Evolutionary conservation across 129 eudicot genomes (phyloP).

Genomic region (Flaveria ramosissima): DNA sequence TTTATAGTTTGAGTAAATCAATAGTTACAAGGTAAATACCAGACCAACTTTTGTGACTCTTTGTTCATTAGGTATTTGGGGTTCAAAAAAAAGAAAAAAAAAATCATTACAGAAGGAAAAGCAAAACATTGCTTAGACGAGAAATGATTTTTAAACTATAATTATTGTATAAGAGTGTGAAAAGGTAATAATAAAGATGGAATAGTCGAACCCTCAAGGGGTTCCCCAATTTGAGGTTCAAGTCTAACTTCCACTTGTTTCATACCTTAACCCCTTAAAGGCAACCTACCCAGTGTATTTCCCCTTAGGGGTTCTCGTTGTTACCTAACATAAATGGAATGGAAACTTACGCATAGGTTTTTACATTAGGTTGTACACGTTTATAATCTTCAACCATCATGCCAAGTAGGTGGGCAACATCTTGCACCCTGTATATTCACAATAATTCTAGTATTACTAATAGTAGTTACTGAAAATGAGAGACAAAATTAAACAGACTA

Average conservation of each 20-base stretch:
- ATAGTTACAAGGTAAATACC: constrained; percentile 1
- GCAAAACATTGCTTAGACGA: constrained; percentile 9
- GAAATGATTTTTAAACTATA: neutral
- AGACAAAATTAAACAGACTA: neutral
- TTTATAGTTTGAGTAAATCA: neutral
- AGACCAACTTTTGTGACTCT: constrained; percentile 17
- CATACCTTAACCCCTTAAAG: neutral
- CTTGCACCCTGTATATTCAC: constrained; percentile 72
- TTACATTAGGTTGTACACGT: constrained; percentile 85
- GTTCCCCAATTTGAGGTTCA: neutral
- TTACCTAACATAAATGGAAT: neutral
- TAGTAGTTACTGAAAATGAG: neutral
- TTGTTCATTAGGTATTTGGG: neutral
- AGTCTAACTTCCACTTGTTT: neutral
- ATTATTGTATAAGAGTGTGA: neutral
- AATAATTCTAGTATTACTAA: constrained; percentile 11
- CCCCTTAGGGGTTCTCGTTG: neutral
- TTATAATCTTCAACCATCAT: constrained; percentile 94
- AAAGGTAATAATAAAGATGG: neutral
- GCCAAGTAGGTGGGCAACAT: constrained; percentile 94
- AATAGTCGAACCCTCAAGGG: neutral
- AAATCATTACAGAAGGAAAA: neutral
- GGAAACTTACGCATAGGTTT: constrained; percentile 87
- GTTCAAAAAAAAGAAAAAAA: neutral
- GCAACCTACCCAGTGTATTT: neutral